Percentiles rank a stretch among this genome's conserved stretches.
Conservation (phyloP, 2,329 filamentous ascomycete species). For the Akanthomyces lecanii region DNA sequence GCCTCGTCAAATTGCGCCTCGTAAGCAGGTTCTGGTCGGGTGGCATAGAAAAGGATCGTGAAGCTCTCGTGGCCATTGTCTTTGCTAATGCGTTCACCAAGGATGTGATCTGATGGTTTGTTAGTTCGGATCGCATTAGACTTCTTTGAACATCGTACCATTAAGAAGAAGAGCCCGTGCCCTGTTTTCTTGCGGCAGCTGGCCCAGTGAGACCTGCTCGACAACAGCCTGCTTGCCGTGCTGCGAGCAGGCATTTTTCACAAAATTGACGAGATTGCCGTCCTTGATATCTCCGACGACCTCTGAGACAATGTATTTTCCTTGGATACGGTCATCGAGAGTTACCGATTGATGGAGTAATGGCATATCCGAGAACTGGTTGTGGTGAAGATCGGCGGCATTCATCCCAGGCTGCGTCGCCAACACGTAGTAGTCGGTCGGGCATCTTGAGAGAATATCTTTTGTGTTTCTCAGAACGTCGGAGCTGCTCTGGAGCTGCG, state of each 20-base stretch:
- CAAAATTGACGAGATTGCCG: constrained; percentile 39
- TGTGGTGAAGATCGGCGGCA: constrained; percentile 59
- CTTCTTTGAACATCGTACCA: constrained; percentile 33
- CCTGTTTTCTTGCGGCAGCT: constrained; percentile 37
- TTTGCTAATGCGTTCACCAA: constrained; percentile 46
- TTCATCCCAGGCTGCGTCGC: constrained; percentile 73
- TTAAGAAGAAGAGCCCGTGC: constrained; percentile 44
- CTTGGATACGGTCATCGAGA: constrained; percentile 31
- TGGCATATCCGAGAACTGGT: constrained; percentile 48
- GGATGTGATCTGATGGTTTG: constrained; percentile 42
- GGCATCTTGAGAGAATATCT: constrained; percentile 60
- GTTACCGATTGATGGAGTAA: constrained; percentile 44
- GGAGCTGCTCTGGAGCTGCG: constrained; percentile 47
- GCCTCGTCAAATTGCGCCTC: constrained; percentile 59
- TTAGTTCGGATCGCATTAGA: constrained; percentile 11
- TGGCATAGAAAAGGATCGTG: constrained; percentile 73
- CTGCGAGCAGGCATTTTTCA: constrained; percentile 43
- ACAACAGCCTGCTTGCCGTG: constrained; percentile 36
- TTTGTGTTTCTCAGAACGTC: constrained; percentile 41
- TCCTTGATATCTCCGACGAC: constrained; percentile 48
- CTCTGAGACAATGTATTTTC: constrained; percentile 50
- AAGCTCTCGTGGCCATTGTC: constrained; percentile 46
- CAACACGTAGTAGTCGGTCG: constrained; percentile 71
- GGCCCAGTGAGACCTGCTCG: constrained; percentile 37
- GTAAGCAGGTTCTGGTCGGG: constrained; percentile 55